Evolutionary conservation across 179 eudicot species (phyloP).

Genomic region (Beta lomatogona): DNA sequence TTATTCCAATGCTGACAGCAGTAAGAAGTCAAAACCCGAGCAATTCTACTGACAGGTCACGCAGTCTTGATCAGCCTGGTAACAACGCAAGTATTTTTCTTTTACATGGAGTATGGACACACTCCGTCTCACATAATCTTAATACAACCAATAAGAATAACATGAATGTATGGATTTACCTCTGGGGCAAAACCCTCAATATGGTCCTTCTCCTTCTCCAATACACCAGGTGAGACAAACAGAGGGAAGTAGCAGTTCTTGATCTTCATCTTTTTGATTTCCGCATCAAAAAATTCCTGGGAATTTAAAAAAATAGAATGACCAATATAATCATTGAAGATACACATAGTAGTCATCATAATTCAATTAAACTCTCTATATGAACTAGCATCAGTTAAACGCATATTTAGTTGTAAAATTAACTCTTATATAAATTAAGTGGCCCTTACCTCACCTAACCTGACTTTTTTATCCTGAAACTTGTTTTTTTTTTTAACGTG

Average conservation of each 20-base stretch:
- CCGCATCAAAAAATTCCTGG: slow-evolving; percentile 89
- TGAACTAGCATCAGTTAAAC: too few species aligned
- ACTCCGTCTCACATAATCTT: not conserved
- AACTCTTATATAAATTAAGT: not conserved
- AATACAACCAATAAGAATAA: not conserved
- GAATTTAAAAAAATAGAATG: slow-evolving; percentile 12
- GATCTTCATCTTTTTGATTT: slow-evolving; percentile 84
- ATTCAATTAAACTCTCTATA: not conserved
- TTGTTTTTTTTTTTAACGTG: not conserved
- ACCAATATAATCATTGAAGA: slow-evolving; percentile 13
- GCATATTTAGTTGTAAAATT: too few species aligned
- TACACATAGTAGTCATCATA: not conserved
- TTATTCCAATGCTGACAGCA: not conserved
- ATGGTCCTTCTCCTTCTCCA: slow-evolving; percentile 92
- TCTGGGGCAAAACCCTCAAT: slow-evolving; percentile 99
- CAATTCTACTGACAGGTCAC: not conserved
- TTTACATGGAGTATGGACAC: too few species aligned
- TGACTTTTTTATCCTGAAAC: not conserved
- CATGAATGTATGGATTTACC: slow-evolving; percentile 40
- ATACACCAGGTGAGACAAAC: slow-evolving; percentile 80
- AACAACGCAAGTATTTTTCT: too few species aligned
- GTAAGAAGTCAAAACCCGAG: not conserved
- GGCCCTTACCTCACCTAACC: not conserved
- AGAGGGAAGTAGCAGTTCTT: slow-evolving; percentile 93
- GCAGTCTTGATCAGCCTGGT: not conserved